phyloP scores from a whole-genome alignment of 768 basidiomycete species.

The Clavulina sp. region DNA sequence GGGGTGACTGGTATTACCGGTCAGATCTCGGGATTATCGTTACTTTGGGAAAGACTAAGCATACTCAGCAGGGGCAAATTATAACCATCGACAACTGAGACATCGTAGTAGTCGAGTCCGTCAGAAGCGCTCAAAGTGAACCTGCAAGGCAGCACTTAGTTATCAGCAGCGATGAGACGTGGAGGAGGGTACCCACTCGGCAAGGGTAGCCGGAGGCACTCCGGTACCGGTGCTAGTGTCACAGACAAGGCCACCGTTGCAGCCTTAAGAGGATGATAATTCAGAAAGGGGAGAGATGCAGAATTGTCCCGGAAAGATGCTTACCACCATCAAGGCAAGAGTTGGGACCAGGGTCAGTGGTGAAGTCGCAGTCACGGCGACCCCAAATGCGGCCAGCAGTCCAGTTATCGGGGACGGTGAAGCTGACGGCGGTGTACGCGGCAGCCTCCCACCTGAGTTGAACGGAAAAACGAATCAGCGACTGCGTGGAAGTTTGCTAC shows the following conservation, averaged over 20 bases:
- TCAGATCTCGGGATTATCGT: too few species aligned
- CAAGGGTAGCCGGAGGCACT: conserved; percentile 14
- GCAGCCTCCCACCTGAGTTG: conserved; percentile 13
- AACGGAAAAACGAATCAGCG: too few species aligned
- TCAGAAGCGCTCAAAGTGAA: conserved; percentile 6
- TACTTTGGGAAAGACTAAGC: too few species aligned
- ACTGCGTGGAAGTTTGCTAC: too few species aligned
- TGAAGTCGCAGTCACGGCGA: conserved; percentile 10
- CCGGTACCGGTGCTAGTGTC: conserved; percentile 23
- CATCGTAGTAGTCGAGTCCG: conserved; percentile 10
- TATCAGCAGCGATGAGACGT: not conserved
- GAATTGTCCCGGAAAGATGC: too few species aligned
- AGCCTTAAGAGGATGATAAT: too few species aligned
- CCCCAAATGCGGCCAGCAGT: conserved; percentile 13
- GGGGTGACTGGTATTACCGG: too few species aligned
- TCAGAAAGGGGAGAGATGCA: too few species aligned
- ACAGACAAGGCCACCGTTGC: conserved; percentile 21
- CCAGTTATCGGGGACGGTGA: conserved; percentile 15
- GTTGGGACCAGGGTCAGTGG: conserved; percentile 9
- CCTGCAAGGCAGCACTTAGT: not conserved
- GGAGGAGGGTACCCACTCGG: conserved; percentile 5
- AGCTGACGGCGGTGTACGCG: conserved; percentile 4
- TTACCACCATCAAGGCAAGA: conserved; percentile 10
- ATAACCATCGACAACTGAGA: conserved; percentile 10
- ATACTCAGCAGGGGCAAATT: not conserved